Evolutionary conservation across 2,329 filamentous ascomycete species (phyloP).

Genomic region (Ceratocystiopsis brevicomis): DNA sequence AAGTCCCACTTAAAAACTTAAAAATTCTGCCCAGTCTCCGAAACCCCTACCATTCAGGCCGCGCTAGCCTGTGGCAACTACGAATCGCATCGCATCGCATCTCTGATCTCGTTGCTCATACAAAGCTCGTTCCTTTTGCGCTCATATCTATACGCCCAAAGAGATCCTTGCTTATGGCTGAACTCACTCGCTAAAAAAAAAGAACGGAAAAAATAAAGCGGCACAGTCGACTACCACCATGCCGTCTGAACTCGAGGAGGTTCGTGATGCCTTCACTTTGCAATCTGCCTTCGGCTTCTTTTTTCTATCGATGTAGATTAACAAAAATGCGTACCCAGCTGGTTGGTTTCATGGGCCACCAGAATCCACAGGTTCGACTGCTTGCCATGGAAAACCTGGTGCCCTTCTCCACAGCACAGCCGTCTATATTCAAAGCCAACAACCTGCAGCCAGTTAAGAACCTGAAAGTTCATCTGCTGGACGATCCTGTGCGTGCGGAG

Average conservation of each 20-base stretch:
- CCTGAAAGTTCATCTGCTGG: constrained; percentile 68
- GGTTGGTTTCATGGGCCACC: constrained; percentile 82
- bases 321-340: constrained; percentile 32
- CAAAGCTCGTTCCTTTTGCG: too few relatives aligned
- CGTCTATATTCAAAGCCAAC: constrained; percentile 66
- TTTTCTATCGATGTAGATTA: neutral
- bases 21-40: neutral
- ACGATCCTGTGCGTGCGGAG: constrained; percentile 47
- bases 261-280: constrained; percentile 16
- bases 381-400: constrained; percentile 74
- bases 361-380: constrained; percentile 76
- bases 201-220: neutral
- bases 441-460: constrained; percentile 65
- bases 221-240: constrained; percentile 21
- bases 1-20: neutral
- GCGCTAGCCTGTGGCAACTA: too few relatives aligned
- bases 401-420: constrained; percentile 57
- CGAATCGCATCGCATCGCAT: too few relatives aligned
- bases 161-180: too few relatives aligned
- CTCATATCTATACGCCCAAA: too few relatives aligned
- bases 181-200: too few relatives aligned
- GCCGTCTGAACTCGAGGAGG: constrained; percentile 62
- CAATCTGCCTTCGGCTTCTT: neutral
- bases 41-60: too few relatives aligned
- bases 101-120: neutral